Conservation (phyloP, 192 early-diverging fungal species). For the Dimargaris xerosporica region DNA sequence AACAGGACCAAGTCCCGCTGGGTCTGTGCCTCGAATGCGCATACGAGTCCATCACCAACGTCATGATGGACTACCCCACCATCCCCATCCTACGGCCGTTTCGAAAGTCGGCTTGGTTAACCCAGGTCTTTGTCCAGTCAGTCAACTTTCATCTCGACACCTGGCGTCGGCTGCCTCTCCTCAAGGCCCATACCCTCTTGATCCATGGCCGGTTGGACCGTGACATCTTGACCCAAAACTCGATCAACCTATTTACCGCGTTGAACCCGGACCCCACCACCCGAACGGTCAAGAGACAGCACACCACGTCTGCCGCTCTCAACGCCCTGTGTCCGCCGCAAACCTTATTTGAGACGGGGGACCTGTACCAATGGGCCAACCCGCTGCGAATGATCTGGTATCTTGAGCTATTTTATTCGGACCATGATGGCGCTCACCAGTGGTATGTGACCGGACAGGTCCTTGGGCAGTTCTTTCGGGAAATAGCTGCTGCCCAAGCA, state of each 20-base stretch:
- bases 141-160: neutral
- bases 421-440: neutral
- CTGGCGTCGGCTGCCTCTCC: neutral
- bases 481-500: conserved; percentile 4
- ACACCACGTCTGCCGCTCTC: neutral
- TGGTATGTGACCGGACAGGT: no score
- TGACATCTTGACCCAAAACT: neutral
- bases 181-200: neutral
- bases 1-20: neutral
- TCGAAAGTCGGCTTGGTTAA: neutral
- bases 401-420: neutral
- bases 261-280: neutral
- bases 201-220: conserved; percentile 3
- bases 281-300: no score
- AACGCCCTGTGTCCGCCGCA: neutral
- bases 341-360: neutral
- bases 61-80: neutral
- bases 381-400: neutral
- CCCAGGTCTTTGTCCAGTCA: neutral
- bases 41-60: neutral
- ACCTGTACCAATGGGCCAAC: neutral
- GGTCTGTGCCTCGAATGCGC: conserved; percentile 4
- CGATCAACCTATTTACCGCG: neutral
- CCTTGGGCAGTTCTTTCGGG: no score
- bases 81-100: neutral